These are phyloP conservation scores for Pestalotiopsis sp. DNA, from an alignment of 2,329 filamentous ascomycete genomes.

Conservation along the genomic window DNA sequence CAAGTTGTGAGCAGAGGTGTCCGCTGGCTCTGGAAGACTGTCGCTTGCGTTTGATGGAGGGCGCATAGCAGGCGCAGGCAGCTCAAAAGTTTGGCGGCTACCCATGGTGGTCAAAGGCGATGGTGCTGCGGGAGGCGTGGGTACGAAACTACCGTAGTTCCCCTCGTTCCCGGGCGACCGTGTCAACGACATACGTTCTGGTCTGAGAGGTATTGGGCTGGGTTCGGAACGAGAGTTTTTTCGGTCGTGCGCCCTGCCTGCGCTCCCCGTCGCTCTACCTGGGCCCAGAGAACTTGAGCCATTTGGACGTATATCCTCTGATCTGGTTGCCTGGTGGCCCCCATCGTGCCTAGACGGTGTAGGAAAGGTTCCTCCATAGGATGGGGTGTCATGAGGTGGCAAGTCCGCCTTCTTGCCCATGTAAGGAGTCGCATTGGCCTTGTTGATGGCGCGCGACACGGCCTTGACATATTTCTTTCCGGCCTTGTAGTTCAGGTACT, in stretches of 20 bases:
- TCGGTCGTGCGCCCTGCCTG: conserved; percentile 15
- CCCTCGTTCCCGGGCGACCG: conserved; percentile 35
- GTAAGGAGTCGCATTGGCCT: conserved; percentile 55
- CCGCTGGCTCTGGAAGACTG: conserved; percentile 15
- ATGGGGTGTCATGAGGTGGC: conserved; percentile 32
- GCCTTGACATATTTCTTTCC: conserved; percentile 94
- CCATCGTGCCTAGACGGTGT: conserved; percentile 22
- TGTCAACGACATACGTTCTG: conserved; percentile 44
- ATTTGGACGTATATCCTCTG: conserved; percentile 19
- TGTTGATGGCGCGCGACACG: conserved; percentile 69
- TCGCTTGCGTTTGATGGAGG: conserved; percentile 34
- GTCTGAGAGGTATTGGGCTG: conserved; percentile 20
- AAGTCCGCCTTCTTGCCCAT: conserved; percentile 30
- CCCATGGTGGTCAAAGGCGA: conserved; percentile 19
- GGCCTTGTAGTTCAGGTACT: conserved; percentile 93
- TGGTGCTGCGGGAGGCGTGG: conserved; percentile 35
- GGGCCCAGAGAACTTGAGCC: conserved; percentile 27
- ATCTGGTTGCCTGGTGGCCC: conserved; percentile 4
- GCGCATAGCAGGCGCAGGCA: conserved; percentile 54
- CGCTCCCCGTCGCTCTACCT: conserved; percentile 10
- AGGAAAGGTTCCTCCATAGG: conserved; percentile 27
- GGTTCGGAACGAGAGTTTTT: conserved; percentile 17
- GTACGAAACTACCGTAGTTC: conserved; percentile 55
- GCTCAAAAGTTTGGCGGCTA: conserved; percentile 44
- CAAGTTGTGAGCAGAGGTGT: conserved; percentile 17